A percentile compares a stretch with the other conserved stretches of the same genome.
phyloP scores from a whole-genome alignment of 2,329 filamentous ascomycete species.

The Cladosporium sp. region DNA sequence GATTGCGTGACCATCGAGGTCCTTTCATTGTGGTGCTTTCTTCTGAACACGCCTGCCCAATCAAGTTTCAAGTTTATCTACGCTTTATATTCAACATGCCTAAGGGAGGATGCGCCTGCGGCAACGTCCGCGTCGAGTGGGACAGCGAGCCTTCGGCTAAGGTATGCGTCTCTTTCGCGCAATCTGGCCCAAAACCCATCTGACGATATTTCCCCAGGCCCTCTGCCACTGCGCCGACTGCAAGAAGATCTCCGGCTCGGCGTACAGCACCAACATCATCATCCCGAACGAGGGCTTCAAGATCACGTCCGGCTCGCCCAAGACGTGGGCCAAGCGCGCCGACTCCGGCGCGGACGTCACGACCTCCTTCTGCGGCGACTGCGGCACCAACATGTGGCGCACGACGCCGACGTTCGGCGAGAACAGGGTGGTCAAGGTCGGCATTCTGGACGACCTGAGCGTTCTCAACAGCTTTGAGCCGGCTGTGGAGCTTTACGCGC shows the following conservation, averaged over 20 bases:
- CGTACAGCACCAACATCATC: constrained; percentile 47
- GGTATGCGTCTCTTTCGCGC: constrained; percentile 25
- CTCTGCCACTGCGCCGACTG: constrained; percentile 55
- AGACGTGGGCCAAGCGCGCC: constrained; percentile 45
- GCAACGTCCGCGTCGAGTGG: constrained; percentile 43
- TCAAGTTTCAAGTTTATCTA: neutral
- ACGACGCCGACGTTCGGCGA: constrained; percentile 34
- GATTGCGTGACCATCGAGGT: constrained; percentile 5
- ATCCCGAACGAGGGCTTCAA: constrained; percentile 41
- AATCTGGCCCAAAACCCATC: constrained; percentile 19
- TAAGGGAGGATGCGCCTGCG: constrained; percentile 46
- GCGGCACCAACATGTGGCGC: constrained; percentile 48
- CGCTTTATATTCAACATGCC: constrained; percentile 23
- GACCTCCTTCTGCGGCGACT: constrained; percentile 54
- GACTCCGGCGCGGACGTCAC: constrained; percentile 50
- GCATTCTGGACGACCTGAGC: constrained; percentile 37
- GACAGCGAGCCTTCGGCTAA: constrained; percentile 42
- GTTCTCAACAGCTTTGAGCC: constrained; percentile 36
- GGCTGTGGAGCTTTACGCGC: constrained; percentile 36
- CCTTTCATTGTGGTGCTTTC: constrained; percentile 16
- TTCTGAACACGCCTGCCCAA: neutral
- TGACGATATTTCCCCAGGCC: constrained; percentile 35
- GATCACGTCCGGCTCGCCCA: constrained; percentile 45
- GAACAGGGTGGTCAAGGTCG: constrained; percentile 34
- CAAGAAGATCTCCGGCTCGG: constrained; percentile 50